Conservation (phyloP, 345 rosid species). For the Ricinus communis region DNA sequence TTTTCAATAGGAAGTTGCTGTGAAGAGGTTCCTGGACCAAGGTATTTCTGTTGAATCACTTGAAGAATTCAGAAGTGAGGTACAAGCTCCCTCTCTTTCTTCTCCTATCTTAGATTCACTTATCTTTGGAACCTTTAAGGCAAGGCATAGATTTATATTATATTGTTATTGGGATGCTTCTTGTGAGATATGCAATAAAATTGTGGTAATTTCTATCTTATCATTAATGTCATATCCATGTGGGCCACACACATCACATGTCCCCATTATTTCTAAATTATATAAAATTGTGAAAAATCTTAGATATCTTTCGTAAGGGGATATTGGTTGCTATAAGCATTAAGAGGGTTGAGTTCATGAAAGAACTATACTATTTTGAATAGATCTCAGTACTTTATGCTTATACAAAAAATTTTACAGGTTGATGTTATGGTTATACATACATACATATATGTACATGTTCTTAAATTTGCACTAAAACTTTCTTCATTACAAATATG, state of each 20-base stretch:
- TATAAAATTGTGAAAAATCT: too few species aligned
- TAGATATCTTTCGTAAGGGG: too few species aligned
- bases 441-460: too few species aligned
- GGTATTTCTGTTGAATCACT: constrained; percentile 73
- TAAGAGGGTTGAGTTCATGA: too few species aligned
- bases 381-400: neutral
- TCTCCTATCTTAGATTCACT: constrained; percentile 5
- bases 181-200: neutral
- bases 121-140: constrained; percentile 6
- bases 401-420: neutral
- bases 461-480: too few species aligned
- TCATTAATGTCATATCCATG: too few species aligned
- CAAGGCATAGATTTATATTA: constrained; percentile 8
- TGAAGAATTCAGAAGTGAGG: constrained; percentile 89
- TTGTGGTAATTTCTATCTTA: too few species aligned
- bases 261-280: too few species aligned
- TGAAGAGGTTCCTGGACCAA: constrained; percentile 91
- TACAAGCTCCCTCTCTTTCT: constrained; percentile 26
- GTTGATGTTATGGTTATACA: neutral
- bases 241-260: too few species aligned
- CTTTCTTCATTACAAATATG: too few species aligned
- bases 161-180: neutral
- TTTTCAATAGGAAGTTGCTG: constrained; percentile 80
- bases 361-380: too few species aligned
- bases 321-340: too few species aligned